Conservation (phyloP, 805 yeast species). For the Clavispora asparagi region DNA sequence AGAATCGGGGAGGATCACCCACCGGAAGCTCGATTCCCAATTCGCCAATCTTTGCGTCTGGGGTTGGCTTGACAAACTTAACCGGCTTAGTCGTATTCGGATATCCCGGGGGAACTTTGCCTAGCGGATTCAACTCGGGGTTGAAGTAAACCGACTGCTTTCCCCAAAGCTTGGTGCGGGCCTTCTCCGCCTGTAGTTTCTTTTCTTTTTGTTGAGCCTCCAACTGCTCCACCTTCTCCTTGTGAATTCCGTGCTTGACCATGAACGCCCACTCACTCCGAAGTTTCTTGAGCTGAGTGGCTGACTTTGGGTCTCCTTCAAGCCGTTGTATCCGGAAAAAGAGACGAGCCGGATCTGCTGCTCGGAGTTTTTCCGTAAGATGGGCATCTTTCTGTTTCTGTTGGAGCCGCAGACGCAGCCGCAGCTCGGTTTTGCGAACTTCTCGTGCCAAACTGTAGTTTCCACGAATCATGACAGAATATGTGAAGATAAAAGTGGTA, state of each 20-base stretch:
- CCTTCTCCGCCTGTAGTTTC: slow-evolving; percentile 12
- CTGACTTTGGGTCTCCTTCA: slow-evolving; percentile 9
- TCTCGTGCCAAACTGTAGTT: slow-evolving; percentile 35
- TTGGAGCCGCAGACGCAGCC: slow-evolving; percentile 31
- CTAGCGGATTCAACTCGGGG: slow-evolving; percentile 61
- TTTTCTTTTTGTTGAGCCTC: slow-evolving; percentile 17
- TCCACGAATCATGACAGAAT: slow-evolving; percentile 24
- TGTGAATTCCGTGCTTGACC: slow-evolving; percentile 28
- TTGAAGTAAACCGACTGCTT: slow-evolving; percentile 53
- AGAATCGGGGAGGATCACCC: slow-evolving; percentile 43
- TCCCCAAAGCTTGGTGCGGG: slow-evolving; percentile 35
- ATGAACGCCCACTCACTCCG: slow-evolving; percentile 39
- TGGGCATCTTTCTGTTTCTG: slow-evolving; percentile 31
- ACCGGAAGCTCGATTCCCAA: slow-evolving; percentile 32
- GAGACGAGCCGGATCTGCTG: slow-evolving; percentile 31
- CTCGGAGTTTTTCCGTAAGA: slow-evolving; percentile 19
- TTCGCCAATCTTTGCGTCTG: slow-evolving; percentile 26
- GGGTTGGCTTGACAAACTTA: slow-evolving; percentile 12
- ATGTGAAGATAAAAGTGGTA: too few relatives aligned
- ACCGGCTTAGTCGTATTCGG: slow-evolving; percentile 31
- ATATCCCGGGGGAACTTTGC: slow-evolving; percentile 41
- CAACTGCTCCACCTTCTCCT: slow-evolving; percentile 22
- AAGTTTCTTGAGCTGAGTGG: slow-evolving; percentile 20
- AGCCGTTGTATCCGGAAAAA: slow-evolving; percentile 29
- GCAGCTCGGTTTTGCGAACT: slow-evolving; percentile 30